Conservation (phyloP, 768 basidiomycete genomes). For the Collybia nuda region DNA sequence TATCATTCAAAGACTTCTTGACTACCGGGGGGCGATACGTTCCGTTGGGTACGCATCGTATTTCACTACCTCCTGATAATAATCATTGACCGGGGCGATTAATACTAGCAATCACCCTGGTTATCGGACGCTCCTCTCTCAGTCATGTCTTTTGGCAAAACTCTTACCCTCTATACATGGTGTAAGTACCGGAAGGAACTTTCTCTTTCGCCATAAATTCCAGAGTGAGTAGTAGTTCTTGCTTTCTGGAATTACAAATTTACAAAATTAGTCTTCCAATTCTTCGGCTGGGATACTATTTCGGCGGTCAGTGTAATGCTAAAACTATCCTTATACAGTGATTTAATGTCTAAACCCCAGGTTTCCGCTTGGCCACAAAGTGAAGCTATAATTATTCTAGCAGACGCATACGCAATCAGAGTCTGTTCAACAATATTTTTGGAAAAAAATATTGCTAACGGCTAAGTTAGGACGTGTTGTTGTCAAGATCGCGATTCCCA, state of each 20-base stretch:
- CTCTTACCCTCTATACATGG: conserved; percentile 25
- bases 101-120: conserved; percentile 31
- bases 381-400: too few species aligned
- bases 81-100: not conserved
- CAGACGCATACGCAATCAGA: too few species aligned
- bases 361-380: too few species aligned
- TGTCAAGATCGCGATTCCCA: conserved; percentile 49
- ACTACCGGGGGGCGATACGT: conserved; percentile 18
- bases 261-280: conserved; percentile 22
- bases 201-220: conserved; percentile 27
- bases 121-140: conserved; percentile 25
- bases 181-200: conserved; percentile 28
- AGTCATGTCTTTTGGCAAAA: conserved; percentile 19
- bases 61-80: not conserved
- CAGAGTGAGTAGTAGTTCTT: conserved; percentile 17
- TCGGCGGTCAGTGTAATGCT: too few species aligned
- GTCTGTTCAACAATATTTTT: too few species aligned
- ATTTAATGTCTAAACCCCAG: too few species aligned
- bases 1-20: conserved; percentile 18
- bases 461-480: conserved; percentile 44
- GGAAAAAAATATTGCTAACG: not conserved
- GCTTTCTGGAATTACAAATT: not conserved
- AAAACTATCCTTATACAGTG: too few species aligned
- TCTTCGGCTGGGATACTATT: conserved; percentile 18
- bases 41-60: conserved; percentile 23